Conservation (phyloP, 345 rosid genomes). For the Carallia brachiata region DNA sequence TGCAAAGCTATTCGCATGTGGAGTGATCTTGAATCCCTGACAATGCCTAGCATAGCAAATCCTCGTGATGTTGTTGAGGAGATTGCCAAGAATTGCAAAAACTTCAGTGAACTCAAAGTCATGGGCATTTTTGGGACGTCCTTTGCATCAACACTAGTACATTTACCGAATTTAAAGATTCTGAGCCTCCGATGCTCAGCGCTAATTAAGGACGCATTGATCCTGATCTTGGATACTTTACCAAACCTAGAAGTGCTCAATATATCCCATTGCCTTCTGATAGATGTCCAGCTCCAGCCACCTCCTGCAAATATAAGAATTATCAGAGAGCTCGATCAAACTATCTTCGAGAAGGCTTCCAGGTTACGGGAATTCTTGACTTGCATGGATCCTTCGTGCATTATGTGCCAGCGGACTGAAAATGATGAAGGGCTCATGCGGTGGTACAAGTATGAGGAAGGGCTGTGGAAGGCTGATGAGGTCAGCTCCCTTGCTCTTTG, state of each 20-base stretch:
- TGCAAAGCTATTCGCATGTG: conserved; percentile 66
- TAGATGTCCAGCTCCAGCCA: conserved; percentile 29
- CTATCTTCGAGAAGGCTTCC: conserved; percentile 48
- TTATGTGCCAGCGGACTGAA: conserved; percentile 67
- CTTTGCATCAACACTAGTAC: conserved; percentile 48
- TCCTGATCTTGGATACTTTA: conserved; percentile 55
- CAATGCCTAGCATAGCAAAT: conserved; percentile 78
- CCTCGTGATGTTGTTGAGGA: conserved; percentile 57
- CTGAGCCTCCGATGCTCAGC: conserved; percentile 73
- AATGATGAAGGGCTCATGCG: conserved; percentile 73
- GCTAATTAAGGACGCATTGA: conserved; percentile 52
- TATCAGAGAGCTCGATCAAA: conserved; percentile 44
- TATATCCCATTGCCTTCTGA: conserved; percentile 69
- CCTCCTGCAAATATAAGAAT: conserved; percentile 41
- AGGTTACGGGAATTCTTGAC: conserved; percentile 52
- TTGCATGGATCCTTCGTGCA: conserved; percentile 57
- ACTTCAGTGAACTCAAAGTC: conserved; percentile 64
- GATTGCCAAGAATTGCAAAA: conserved; percentile 63
- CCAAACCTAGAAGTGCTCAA: conserved; percentile 63
- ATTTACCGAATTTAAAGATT: conserved; percentile 51
- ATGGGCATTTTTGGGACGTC: conserved; percentile 65
- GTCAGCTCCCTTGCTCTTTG: conserved; percentile 52
- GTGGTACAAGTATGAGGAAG: conserved; percentile 84
- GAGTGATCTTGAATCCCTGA: conserved; percentile 77
- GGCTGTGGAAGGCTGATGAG: conserved; percentile 76